phyloP scores from a whole-genome alignment of 768 basidiomycete genomes.

The Termitomyces sp. region DNA sequence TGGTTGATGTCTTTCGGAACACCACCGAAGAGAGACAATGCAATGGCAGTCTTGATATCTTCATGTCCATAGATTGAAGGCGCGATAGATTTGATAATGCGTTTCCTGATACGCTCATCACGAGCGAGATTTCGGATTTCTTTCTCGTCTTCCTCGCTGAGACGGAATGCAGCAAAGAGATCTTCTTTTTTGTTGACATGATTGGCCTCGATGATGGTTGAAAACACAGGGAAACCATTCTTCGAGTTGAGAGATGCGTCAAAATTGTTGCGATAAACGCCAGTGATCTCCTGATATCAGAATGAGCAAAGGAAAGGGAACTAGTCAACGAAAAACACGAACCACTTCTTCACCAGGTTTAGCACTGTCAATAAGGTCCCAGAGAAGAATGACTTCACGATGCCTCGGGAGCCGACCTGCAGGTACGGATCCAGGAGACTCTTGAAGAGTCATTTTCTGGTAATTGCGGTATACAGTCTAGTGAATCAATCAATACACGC shows the following conservation, averaged over 20 bases:
- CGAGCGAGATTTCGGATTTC: constrained; percentile 82
- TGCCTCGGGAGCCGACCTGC: constrained; percentile 96
- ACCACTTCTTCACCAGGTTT: constrained; percentile 99
- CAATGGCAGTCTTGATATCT: constrained; percentile 96
- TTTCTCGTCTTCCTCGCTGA: constrained; percentile 95
- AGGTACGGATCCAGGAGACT: constrained; percentile 96
- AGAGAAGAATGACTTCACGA: constrained; percentile 92
- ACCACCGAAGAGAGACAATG: constrained; percentile 91
- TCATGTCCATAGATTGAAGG: constrained; percentile 99
- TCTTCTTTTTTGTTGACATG: constrained; percentile 99
- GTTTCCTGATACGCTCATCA: constrained; percentile 93
- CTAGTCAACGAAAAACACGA: constrained; percentile 20
- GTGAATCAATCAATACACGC: no score
- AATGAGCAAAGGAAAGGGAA: constrained; percentile 6
- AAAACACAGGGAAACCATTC: constrained; percentile 99
- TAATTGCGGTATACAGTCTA: constrained; percentile 98
- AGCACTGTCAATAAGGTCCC: constrained; percentile 97
- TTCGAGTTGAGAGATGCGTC: constrained; percentile 97
- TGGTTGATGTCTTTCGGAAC: constrained; percentile 94
- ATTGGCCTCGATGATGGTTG: constrained; percentile 96
- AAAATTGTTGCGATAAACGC: constrained; percentile 97
- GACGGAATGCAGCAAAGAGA: constrained; percentile 93
- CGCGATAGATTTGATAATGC: constrained; percentile 97
- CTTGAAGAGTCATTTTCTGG: constrained; percentile 97
- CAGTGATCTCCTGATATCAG: constrained; percentile 80